Percentiles rank a stretch among this genome's conserved stretches.
Evolutionary conservation across 2,329 filamentous ascomycete genomes (phyloP).

Genomic region (Colletotrichum godetiae): DNA sequence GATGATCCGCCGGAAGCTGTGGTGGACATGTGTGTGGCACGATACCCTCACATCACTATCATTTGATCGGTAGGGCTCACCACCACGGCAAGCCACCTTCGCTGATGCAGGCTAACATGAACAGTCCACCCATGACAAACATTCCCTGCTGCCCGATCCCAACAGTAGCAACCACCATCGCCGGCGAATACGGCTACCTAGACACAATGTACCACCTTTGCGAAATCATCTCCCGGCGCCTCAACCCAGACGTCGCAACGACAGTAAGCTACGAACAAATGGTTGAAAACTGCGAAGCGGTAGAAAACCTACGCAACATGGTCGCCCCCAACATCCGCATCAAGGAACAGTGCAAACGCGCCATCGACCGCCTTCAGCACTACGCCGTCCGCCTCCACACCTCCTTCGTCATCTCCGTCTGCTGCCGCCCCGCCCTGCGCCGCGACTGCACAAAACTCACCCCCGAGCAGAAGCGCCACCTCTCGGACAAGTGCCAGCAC

Average conservation of each 20-base stretch:
- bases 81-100: too few relatives aligned
- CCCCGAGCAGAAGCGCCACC: slow-evolving; percentile 61
- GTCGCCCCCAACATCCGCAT: slow-evolving; percentile 64
- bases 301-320: slow-evolving; percentile 62
- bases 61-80: slow-evolving; percentile 65
- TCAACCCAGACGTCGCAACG: slow-evolving; percentile 65
- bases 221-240: slow-evolving; percentile 67
- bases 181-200: slow-evolving; percentile 67
- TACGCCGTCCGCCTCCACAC: slow-evolving; percentile 74
- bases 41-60: slow-evolving; percentile 74
- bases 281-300: slow-evolving; percentile 66
- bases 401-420: slow-evolving; percentile 73
- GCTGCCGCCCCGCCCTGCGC: slow-evolving; percentile 71
- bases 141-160: slow-evolving; percentile 67
- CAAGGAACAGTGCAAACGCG: slow-evolving; percentile 73
- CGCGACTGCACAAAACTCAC: slow-evolving; percentile 63
- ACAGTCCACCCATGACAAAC: slow-evolving; percentile 71
- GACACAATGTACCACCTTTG: slow-evolving; percentile 75
- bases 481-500: slow-evolving; percentile 69
- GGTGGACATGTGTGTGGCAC: slow-evolving; percentile 77
- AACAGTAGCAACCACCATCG: slow-evolving; percentile 51
- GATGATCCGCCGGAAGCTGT: slow-evolving; percentile 65
- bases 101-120: background rate
- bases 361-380: slow-evolving; percentile 71
- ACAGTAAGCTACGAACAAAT: slow-evolving; percentile 66